Base-by-base conservation (phyloP, 495 filamentous ascomycete genomes). In the Penicillium verhagenii region DNA sequence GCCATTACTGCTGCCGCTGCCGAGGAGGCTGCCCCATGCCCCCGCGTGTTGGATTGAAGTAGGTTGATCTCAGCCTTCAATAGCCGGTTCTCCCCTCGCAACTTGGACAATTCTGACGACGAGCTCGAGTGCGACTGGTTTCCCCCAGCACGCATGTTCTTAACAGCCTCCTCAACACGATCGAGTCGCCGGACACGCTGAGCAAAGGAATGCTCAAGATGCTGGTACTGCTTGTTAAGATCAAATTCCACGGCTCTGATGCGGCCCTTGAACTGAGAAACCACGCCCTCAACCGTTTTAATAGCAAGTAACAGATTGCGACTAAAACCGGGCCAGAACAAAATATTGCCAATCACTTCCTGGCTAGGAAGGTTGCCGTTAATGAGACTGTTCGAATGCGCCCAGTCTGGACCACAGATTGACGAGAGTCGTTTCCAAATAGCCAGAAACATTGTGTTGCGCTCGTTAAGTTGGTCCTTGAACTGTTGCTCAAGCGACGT, bases 341-440 rank as follows among this genome's bases (percentile, higher is more conserved):
- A 82, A 21, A 85, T 89, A 31, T 86, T 84, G 28, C 78, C 72
- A 50, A 96, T 85, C 39, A 91, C 82, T 59, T 96, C 92, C 45
- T 94, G 74, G 29, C 86, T 88, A 0, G 91, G 89, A 6, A 92
- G 74, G 48, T 92, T 88, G 45, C 91, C 91, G 56, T 93, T 90
- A 65, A 97, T 90, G 37, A 95, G 82, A 55, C 86, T 88, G 60
- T 97, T 92, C 56, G 89, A 85, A 58, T 96, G 88, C 0, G 88
- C 84, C 94, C 94, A 98, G 64, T 97, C 94, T 0, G 82, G 77
- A 25, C 94, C 94, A 60, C 95, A 97, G 49, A 97, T 85, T 8
- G 85, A 74, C 2, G 88, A 89, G 13, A 98, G 79, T 24, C 91
- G 83, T 49, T 90, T 90, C 94, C 94, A 98, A 14, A 97, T 77